Evolutionary conservation across 768 basidiomycete genomes (phyloP).

Genomic region (Boletus sp.): DNA sequence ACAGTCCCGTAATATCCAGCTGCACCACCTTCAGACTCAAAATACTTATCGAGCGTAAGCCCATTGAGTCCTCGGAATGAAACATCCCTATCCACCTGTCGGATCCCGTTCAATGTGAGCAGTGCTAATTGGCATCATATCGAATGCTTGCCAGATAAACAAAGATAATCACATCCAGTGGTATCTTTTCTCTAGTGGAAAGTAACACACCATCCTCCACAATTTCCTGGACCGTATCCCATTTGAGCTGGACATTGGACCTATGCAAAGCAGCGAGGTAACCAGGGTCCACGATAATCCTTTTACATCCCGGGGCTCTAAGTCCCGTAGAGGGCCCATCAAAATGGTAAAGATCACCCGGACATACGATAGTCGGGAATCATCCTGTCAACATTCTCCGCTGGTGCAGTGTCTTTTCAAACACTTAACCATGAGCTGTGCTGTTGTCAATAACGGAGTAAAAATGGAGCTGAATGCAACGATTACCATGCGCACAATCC

Average conservation of each 20-base stretch:
- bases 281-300: slow-evolving; percentile 47
- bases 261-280: slow-evolving; percentile 46
- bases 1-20: slow-evolving; percentile 48
- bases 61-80: neutral
- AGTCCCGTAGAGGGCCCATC: neutral
- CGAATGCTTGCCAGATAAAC: slow-evolving; percentile 3
- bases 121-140: neutral
- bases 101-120: neutral
- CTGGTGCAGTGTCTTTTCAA: neutral
- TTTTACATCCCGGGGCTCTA: slow-evolving; percentile 55
- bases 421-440: neutral
- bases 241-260: slow-evolving; percentile 51
- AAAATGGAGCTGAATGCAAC: neutral
- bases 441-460: neutral
- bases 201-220: neutral
- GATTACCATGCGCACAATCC: neutral
- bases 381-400: neutral
- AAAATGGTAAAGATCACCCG: neutral
- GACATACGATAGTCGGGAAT: slow-evolving; percentile 1
- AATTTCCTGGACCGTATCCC: neutral
- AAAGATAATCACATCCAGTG: slow-evolving; percentile 1
- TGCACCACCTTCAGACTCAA: neutral
- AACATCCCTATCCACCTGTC: neutral
- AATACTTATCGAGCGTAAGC: neutral
- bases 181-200: neutral